phyloP scores from a whole-genome alignment of 306 rosid species.

The Quercus robur region DNA sequence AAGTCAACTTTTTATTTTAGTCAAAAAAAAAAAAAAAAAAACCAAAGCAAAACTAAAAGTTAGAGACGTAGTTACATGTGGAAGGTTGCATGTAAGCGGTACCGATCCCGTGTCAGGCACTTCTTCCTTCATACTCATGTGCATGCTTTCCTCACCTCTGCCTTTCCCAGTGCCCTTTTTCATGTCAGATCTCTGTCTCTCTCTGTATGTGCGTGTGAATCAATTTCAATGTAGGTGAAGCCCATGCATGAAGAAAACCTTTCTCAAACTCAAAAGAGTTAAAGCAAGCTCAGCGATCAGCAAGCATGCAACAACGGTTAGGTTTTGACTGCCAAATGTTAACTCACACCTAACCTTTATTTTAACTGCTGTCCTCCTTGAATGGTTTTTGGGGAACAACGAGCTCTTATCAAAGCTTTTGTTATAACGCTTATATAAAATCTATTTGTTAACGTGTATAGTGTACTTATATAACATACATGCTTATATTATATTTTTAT shows the following conservation, averaged over 20 bases:
- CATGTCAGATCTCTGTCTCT: not conserved
- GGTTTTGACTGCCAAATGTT: conserved; percentile 22
- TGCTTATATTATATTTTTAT: no score
- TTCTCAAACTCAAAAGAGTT: no score
- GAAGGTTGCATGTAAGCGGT: no score
- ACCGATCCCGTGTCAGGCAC: conserved; percentile 47
- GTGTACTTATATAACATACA: no score
- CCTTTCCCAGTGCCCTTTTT: not conserved
- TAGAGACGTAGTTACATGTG: no score
- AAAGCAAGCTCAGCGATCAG: conserved; percentile 13
- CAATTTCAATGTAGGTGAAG: no score
- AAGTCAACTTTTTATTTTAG: no score
- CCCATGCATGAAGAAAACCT: no score
- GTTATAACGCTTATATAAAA: conserved; percentile 23
- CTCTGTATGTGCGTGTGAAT: not conserved
- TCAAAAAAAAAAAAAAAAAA: no score
- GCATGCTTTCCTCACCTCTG: conserved; percentile 43
- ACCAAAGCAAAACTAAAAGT: no score
- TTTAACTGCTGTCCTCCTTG: conserved; percentile 18
- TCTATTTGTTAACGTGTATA: no score
- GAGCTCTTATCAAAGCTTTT: not conserved
- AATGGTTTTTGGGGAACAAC: conserved; percentile 17
- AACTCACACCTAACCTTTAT: not conserved
- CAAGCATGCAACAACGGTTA: conserved; percentile 21
- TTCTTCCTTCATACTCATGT: conserved; percentile 14